Conservation (phyloP, 1,284 basidiomycete species). For the Golubevia pallescens region DNA sequence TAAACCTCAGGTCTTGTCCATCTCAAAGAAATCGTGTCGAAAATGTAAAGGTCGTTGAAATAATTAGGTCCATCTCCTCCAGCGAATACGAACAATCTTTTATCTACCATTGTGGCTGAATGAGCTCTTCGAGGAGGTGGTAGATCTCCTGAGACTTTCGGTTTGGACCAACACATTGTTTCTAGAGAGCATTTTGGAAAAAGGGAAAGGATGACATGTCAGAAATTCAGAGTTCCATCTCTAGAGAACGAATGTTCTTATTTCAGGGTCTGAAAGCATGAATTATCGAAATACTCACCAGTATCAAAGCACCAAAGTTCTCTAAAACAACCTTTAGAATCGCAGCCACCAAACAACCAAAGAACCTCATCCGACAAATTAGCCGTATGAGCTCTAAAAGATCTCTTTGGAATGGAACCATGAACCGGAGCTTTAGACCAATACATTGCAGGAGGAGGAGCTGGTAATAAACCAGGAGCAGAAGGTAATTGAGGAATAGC, state of each 20-base stretch:
- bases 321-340: slow-evolving; percentile 76
- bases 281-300: slow-evolving; percentile 67
- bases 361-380: slow-evolving; percentile 80
- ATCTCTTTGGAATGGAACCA: slow-evolving; percentile 75
- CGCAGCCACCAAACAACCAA: slow-evolving; percentile 89
- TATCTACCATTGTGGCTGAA: slow-evolving; percentile 81
- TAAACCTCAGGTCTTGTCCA: slow-evolving; percentile 36
- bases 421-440: slow-evolving; percentile 84
- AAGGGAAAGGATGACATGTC: not conserved
- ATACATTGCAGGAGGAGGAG: slow-evolving; percentile 72
- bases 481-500: slow-evolving; percentile 26
- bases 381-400: slow-evolving; percentile 81
- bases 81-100: slow-evolving; percentile 79
- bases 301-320: slow-evolving; percentile 86
- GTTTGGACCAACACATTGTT: slow-evolving; percentile 85
- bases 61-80: slow-evolving; percentile 78
- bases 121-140: slow-evolving; percentile 86
- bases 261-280: slow-evolving; percentile 7
- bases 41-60: slow-evolving; percentile 74
- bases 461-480: slow-evolving; percentile 27
- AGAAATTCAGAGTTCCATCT: not conserved
- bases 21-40: slow-evolving; percentile 72
- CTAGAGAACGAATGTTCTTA: not conserved
- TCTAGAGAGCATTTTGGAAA: slow-evolving; percentile 67
- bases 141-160: slow-evolving; percentile 75